These are phyloP conservation scores for Colletotrichum karsti DNA, from an alignment of 2,329 filamentous ascomycete genomes.

Conservation along the genomic window DNA sequence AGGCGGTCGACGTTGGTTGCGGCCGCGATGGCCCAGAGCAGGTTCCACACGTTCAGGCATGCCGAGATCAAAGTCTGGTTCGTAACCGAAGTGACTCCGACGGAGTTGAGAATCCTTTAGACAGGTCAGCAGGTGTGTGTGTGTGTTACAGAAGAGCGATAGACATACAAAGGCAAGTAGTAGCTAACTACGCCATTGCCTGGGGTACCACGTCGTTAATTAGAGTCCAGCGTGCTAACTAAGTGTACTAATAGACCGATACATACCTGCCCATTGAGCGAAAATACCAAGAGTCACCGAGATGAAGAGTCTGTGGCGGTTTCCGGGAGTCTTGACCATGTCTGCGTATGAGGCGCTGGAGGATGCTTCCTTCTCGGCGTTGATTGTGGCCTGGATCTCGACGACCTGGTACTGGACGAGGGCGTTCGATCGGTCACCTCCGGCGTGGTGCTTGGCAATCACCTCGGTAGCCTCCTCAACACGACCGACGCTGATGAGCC, in stretches of 20 bases:
- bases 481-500: slow-evolving; percentile 37
- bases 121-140: background rate
- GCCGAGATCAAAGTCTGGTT: slow-evolving; percentile 46
- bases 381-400: slow-evolving; percentile 34
- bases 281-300: slow-evolving; percentile 38
- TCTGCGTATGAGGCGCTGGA: slow-evolving; percentile 17
- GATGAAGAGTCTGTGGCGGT: slow-evolving; percentile 40
- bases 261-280: slow-evolving; percentile 33
- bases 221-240: too few relatives aligned
- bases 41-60: slow-evolving; percentile 27
- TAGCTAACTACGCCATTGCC: slow-evolving; percentile 41
- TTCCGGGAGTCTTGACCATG: slow-evolving; percentile 33
- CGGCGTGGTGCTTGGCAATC: slow-evolving; percentile 49
- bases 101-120: slow-evolving; percentile 24
- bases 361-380: slow-evolving; percentile 28
- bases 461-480: slow-evolving; percentile 43
- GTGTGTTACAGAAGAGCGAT: background rate
- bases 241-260: too few relatives aligned
- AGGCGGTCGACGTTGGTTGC: slow-evolving; percentile 23
- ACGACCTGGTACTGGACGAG: slow-evolving; percentile 42
- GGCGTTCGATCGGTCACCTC: slow-evolving; percentile 47
- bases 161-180: slow-evolving; percentile 27
- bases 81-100: slow-evolving; percentile 40
- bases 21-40: slow-evolving; percentile 23
- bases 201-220: rapidly evolving